These are phyloP conservation scores for Penicillium sp. DNA, from an alignment of 2,329 filamentous ascomycete genomes.

Conservation along the genomic window DNA sequence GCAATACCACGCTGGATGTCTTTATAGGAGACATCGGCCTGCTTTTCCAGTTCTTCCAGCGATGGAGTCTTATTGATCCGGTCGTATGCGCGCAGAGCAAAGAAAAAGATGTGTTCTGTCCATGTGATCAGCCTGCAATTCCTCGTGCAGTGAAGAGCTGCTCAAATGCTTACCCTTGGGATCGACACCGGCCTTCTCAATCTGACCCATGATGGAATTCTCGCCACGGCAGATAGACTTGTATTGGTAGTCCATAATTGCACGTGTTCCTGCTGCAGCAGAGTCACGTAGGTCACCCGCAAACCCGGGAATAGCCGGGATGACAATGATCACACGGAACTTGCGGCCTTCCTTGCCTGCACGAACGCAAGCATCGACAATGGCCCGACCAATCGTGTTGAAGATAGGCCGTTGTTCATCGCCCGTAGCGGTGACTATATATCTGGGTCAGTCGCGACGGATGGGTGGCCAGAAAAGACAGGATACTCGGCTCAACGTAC, in stretches of 20 bases:
- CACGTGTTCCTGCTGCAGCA: conserved; percentile 76
- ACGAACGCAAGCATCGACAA: conserved; percentile 81
- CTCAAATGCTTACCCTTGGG: conserved; percentile 45
- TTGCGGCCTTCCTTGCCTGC: conserved; percentile 78
- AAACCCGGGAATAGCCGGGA: conserved; percentile 89
- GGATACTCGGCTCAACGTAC: conserved; percentile 31
- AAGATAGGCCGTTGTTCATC: conserved; percentile 79
- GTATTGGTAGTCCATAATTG: conserved; percentile 99
- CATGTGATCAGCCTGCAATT: conserved; percentile 5
- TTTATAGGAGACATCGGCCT: conserved; percentile 76
- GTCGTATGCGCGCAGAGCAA: conserved; percentile 90
- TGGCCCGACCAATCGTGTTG: conserved; percentile 80
- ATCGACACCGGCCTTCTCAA: conserved; percentile 67
- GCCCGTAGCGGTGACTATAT: conserved; percentile 72
- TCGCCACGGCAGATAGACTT: conserved; percentile 90
- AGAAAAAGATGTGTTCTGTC: conserved; percentile 75
- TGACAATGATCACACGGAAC: conserved; percentile 83
- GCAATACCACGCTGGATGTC: conserved; percentile 83
- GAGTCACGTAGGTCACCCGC: conserved; percentile 81
- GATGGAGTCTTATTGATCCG: conserved; percentile 76
- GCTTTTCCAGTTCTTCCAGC: conserved; percentile 68
- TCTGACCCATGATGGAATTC: conserved; percentile 79
- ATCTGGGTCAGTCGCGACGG: neutral
- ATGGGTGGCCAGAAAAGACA: neutral
- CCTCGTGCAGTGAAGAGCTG: neutral